Percentiles rank a stretch among this genome's conserved stretches.
These are phyloP conservation scores for Gastrolobium villosum DNA, from an alignment of 306 rosid genomes.

Conservation along the genomic window DNA sequence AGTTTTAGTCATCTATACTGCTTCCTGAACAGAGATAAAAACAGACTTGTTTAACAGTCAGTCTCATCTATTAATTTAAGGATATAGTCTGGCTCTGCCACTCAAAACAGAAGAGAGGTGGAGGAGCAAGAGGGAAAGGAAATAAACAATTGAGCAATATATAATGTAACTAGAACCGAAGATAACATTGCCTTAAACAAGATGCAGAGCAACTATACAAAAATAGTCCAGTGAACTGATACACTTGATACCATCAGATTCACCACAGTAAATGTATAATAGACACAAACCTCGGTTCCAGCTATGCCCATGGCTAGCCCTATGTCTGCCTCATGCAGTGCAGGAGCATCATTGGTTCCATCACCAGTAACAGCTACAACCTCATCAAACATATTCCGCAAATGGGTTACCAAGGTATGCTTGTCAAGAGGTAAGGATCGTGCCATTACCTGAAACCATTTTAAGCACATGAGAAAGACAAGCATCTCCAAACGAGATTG, in stretches of 20 bases:
- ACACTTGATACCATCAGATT: slow-evolving; percentile 33
- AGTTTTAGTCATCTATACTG: slow-evolving; percentile 23
- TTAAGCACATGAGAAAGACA: slow-evolving; percentile 47
- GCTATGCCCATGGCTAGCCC: slow-evolving; percentile 99
- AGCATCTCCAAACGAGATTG: slow-evolving; percentile 1
- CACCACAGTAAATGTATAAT: neutral
- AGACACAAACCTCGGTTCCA: slow-evolving; percentile 85
- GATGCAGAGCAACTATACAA: neutral
- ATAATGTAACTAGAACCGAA: slow-evolving; percentile 6
- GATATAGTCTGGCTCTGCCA: neutral
- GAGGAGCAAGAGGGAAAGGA: neutral
- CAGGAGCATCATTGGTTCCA: slow-evolving; percentile 98
- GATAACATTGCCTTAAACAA: slow-evolving; percentile 25
- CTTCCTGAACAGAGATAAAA: neutral
- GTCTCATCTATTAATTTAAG: slow-evolving; percentile 5
- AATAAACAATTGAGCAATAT: neutral
- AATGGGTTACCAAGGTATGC: slow-evolving; percentile 72
- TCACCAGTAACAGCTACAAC: slow-evolving; percentile 98
- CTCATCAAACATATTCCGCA: slow-evolving; percentile 74
- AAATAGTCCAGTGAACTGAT: slow-evolving; percentile 10
- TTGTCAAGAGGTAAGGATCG: slow-evolving; percentile 88
- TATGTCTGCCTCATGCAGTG: slow-evolving; percentile 91
- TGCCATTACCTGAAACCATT: slow-evolving; percentile 84
- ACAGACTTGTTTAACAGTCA: slow-evolving; percentile 14
- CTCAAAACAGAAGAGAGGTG: neutral